Evolutionary conservation across 805 yeast genomes (phyloP).

Genomic region (Brettanomyces anomalus): DNA sequence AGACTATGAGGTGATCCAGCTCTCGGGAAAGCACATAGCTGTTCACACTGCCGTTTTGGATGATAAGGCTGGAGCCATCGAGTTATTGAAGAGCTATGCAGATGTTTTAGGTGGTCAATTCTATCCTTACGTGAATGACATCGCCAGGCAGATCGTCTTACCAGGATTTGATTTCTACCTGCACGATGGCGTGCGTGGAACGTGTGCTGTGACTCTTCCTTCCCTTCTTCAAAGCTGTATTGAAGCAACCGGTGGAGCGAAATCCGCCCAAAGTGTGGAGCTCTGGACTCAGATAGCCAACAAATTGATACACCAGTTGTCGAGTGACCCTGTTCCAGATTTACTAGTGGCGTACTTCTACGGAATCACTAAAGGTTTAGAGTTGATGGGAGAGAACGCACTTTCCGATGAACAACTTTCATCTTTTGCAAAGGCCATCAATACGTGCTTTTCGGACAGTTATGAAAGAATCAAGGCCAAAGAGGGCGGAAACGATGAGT

Average conservation of each 20-base stretch:
- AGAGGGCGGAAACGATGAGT: slow-evolving; percentile 56
- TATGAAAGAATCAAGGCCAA: slow-evolving; percentile 64
- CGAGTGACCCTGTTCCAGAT: slow-evolving; percentile 77
- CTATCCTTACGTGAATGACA: slow-evolving; percentile 72
- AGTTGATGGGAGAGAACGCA: slow-evolving; percentile 56
- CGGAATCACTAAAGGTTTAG: slow-evolving; percentile 58
- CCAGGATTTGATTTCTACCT: slow-evolving; percentile 88
- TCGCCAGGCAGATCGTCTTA: slow-evolving; percentile 67
- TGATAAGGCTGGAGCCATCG: slow-evolving; percentile 90
- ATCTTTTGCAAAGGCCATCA: slow-evolving; percentile 49
- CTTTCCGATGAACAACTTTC: slow-evolving; percentile 47
- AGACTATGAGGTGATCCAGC: slow-evolving; percentile 90
- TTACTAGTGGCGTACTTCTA: slow-evolving; percentile 70
- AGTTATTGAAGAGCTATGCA: slow-evolving; percentile 76
- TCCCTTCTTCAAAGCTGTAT: slow-evolving; percentile 58
- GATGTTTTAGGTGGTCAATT: slow-evolving; percentile 75
- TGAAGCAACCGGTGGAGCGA: slow-evolving; percentile 41
- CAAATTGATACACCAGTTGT: slow-evolving; percentile 58
- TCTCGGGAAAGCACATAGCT: slow-evolving; percentile 88
- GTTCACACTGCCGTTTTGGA: slow-evolving; percentile 92
- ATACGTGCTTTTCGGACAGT: slow-evolving; percentile 54
- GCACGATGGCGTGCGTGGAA: slow-evolving; percentile 88
- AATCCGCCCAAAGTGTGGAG: slow-evolving; percentile 49
- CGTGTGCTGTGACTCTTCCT: slow-evolving; percentile 82
- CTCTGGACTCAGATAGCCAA: slow-evolving; percentile 66